Percentiles rank a stretch among this genome's conserved stretches.
Conservation (phyloP, 257 asterid species). For the Scutellaria baicalensis region DNA sequence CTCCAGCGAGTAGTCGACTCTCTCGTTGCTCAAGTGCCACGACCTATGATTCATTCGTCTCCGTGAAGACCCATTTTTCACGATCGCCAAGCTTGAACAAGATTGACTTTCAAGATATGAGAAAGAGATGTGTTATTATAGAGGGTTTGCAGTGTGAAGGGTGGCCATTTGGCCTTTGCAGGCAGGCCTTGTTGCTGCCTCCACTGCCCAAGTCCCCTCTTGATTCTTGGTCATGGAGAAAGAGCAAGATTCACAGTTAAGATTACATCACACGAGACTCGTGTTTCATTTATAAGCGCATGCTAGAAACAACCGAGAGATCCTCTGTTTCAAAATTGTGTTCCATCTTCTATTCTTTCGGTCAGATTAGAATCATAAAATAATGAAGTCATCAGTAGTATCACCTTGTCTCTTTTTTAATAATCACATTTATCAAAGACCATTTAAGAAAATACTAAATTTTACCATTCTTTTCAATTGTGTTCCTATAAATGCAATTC, state of each 20-base stretch:
- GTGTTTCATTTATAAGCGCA: not conserved
- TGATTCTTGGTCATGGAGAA: slow-evolving; percentile 83
- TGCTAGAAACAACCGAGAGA: not conserved
- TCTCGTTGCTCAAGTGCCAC: slow-evolving; percentile 52
- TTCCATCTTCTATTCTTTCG: no score
- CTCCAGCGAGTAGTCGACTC: slow-evolving; percentile 40
- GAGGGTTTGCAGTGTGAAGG: slow-evolving; percentile 57
- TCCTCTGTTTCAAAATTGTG: no score
- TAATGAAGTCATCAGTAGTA: not conserved
- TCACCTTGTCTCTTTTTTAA: not conserved
- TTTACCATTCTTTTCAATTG: not conserved
- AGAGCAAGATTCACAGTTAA: not conserved
- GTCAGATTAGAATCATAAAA: not conserved
- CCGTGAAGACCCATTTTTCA: slow-evolving; percentile 53
- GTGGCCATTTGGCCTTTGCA: slow-evolving; percentile 85
- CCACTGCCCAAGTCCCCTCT: slow-evolving; percentile 79
- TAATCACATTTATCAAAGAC: not conserved
- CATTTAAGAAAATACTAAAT: not conserved
- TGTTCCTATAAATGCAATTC: no score
- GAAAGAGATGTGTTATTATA: slow-evolving; percentile 27
- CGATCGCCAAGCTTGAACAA: slow-evolving; percentile 58
- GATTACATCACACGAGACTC: not conserved
- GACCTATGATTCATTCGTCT: slow-evolving; percentile 40
- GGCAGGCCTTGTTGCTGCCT: slow-evolving; percentile 60
- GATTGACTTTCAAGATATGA: slow-evolving; percentile 33